Evolutionary conservation across 495 filamentous ascomycete genomes (phyloP).

Genomic region (Penicillium lagena): DNA sequence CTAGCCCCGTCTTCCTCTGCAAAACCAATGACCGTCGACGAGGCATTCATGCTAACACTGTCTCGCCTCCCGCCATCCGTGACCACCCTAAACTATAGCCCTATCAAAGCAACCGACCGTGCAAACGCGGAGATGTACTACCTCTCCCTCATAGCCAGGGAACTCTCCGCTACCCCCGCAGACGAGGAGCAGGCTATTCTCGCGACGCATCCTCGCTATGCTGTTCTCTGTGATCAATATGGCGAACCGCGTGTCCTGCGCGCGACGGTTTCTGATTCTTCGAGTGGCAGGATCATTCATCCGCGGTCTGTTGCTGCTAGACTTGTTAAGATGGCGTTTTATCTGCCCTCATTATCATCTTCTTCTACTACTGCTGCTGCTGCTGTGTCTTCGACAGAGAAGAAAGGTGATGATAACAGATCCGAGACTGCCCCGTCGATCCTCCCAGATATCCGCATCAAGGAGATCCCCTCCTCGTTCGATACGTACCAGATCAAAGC

Average conservation of each 20-base stretch:
- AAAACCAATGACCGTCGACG: constrained; percentile 53
- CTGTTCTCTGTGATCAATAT: constrained; percentile 65
- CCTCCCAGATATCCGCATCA: constrained; percentile 12
- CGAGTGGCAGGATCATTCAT: constrained; percentile 31
- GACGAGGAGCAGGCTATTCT: constrained; percentile 47
- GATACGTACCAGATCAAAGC: constrained; percentile 78
- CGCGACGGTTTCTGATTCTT: constrained; percentile 12
- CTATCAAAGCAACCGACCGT: constrained; percentile 64
- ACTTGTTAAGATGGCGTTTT: constrained; percentile 60
- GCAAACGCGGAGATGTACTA: constrained; percentile 90
- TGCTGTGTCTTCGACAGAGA: too few species aligned
- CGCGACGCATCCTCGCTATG: constrained; percentile 60
- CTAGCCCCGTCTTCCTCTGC: constrained; percentile 18
- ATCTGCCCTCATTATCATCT: constrained; percentile 17
- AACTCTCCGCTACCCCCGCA: constrained; percentile 56
- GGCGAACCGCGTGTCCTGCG: constrained; percentile 54
- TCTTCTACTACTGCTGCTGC: background rate
- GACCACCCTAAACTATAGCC: constrained; percentile 69
- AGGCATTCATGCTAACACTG: constrained; percentile 80
- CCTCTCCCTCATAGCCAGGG: constrained; percentile 69
- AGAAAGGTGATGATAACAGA: too few species aligned
- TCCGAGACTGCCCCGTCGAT: too few species aligned
- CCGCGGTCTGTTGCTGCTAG: constrained; percentile 70
- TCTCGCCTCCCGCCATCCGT: constrained; percentile 62
- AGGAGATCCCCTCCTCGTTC: constrained; percentile 67